Conservation (phyloP, 2,329 filamentous ascomycete genomes). For the Colletotrichum plurivorum region DNA sequence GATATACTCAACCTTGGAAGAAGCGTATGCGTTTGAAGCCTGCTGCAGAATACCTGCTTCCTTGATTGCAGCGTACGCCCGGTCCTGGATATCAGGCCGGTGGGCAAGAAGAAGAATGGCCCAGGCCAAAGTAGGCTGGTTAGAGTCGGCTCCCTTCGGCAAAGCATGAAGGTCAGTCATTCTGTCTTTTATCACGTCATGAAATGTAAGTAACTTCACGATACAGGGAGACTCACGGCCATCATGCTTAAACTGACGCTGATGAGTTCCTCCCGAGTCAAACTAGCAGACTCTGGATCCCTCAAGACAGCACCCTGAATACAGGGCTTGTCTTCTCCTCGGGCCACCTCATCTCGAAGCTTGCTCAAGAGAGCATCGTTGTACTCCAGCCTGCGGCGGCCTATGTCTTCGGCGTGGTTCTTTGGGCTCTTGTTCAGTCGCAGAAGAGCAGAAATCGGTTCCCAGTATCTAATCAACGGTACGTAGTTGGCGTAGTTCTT, state of each 20-base stretch:
- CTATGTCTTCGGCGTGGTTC: constrained; percentile 8
- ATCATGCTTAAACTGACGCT: constrained; percentile 63
- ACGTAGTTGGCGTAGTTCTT: constrained; percentile 23
- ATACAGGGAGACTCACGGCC: constrained; percentile 28
- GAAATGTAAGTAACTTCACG: background rate
- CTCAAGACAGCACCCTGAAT: constrained; percentile 26
- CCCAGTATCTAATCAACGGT: constrained; percentile 25
- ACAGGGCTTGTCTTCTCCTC: constrained; percentile 19
- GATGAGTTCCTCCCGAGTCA: constrained; percentile 21
- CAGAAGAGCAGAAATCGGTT: constrained; percentile 5
- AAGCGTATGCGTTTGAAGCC: constrained; percentile 27
- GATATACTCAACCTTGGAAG: constrained; percentile 74
- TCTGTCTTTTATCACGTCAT: background rate
- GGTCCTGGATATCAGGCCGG: constrained; percentile 46
- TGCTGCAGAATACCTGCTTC: constrained; percentile 44
- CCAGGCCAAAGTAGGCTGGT: constrained; percentile 47
- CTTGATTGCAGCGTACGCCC: constrained; percentile 49
- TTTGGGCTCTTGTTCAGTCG: background rate
- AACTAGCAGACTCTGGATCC: constrained; percentile 15
- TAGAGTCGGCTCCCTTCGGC: constrained; percentile 45
- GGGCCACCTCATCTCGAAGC: background rate
- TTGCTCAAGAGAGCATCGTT: constrained; percentile 9
- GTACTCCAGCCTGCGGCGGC: constrained; percentile 16
- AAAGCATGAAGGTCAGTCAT: background rate
- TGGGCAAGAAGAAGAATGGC: constrained; percentile 47